Percentiles rank a stretch among this genome's conserved stretches.
Conservation (phyloP, 2,329 filamentous ascomycete genomes). For the Botrytis sinoallii region DNA sequence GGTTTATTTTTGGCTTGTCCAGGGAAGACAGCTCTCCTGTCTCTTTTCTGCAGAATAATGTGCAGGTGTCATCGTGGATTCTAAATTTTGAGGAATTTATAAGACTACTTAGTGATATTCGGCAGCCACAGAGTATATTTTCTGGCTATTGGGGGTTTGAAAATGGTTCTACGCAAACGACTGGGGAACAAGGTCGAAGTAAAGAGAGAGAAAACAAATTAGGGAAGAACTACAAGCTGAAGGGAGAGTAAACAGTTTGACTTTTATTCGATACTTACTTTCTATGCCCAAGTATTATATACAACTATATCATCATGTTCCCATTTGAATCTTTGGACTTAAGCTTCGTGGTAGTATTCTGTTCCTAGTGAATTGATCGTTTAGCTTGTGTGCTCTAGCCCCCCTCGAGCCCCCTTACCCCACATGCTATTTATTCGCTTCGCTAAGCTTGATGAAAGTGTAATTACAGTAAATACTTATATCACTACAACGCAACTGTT, state of each 20-base stretch:
- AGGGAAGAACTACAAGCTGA: background rate
- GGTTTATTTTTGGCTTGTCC: too few relatives aligned
- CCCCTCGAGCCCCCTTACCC: background rate
- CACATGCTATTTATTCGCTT: background rate
- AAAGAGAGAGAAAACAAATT: background rate
- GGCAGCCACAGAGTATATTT: too few relatives aligned
- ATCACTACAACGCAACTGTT: background rate
- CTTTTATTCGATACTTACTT: background rate
- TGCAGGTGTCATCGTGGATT: too few relatives aligned
- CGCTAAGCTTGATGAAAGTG: background rate
- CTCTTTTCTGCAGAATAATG: too few relatives aligned
- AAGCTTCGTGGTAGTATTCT: background rate
- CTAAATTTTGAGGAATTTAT: too few relatives aligned
- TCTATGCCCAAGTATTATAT: background rate
- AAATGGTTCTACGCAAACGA: too few relatives aligned
- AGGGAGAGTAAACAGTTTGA: background rate
- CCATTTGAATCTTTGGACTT: fast-evolving
- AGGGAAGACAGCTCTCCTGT: too few relatives aligned
- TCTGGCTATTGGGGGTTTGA: too few relatives aligned
- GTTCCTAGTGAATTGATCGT: background rate
- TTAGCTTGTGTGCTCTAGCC: background rate
- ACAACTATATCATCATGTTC: background rate
- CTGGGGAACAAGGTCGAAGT: too few relatives aligned
- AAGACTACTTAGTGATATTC: too few relatives aligned
- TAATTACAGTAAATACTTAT: background rate